phyloP scores from a whole-genome alignment of 169 alveolate genomes.

The Cryptosporidium parvum region DNA sequence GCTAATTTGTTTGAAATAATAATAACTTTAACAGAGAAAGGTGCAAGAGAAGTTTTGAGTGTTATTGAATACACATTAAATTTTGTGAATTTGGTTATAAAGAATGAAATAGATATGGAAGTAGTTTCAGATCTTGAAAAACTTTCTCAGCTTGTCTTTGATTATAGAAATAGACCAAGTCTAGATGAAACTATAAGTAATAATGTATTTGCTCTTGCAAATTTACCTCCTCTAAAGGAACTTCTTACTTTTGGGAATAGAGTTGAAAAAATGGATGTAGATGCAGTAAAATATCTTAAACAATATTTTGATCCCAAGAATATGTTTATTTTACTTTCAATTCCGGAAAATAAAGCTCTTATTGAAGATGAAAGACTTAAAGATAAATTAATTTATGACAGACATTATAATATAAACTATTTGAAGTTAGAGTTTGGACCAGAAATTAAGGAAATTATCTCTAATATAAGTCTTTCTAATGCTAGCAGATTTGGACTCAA shows the following conservation, averaged over 20 bases:
- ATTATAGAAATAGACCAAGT: slow-evolving; percentile 56
- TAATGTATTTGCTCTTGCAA: slow-evolving; percentile 15
- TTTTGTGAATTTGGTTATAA: slow-evolving; percentile 30
- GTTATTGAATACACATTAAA: slow-evolving; percentile 56
- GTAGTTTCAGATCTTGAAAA: slow-evolving; percentile 38
- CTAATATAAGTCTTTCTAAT: neutral
- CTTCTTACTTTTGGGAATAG: slow-evolving; percentile 42
- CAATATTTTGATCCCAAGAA: slow-evolving; percentile 30
- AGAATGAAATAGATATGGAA: slow-evolving; percentile 27
- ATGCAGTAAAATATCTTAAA: slow-evolving; percentile 24
- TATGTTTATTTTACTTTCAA: slow-evolving; percentile 38
- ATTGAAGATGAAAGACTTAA: slow-evolving; percentile 25
- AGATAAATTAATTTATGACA: slow-evolving; percentile 46
- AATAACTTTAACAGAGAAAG: slow-evolving; percentile 49
- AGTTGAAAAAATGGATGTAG: slow-evolving; percentile 45
- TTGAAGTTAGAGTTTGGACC: slow-evolving; percentile 35
- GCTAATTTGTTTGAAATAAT: slow-evolving; percentile 60
- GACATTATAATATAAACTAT: slow-evolving; percentile 21
- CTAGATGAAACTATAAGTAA: slow-evolving; percentile 24
- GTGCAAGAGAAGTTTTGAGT: slow-evolving; percentile 18
- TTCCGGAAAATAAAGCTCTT: slow-evolving; percentile 49
- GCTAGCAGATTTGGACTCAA: slow-evolving; percentile 31
- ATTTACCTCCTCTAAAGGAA: slow-evolving; percentile 40
- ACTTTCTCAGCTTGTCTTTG: slow-evolving; percentile 38
- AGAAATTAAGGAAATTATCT: slow-evolving; percentile 37